These are phyloP conservation scores for Zygoascus biomembranicola DNA, from an alignment of 805 yeast genomes.

Conservation along the genomic window DNA sequence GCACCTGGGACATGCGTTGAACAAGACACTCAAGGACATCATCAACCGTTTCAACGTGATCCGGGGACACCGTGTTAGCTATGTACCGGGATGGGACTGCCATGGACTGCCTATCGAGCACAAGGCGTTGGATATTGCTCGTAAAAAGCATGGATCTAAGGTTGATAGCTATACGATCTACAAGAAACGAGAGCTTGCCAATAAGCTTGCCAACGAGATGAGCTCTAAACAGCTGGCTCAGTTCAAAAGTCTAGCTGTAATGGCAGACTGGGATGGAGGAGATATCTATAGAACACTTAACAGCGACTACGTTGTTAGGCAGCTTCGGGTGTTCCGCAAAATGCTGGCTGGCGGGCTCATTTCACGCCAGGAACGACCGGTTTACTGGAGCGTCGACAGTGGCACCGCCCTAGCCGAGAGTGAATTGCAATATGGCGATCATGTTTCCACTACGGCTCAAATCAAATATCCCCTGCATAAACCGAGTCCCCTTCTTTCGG, in stretches of 20 bases:
- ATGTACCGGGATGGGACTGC: conserved; percentile 97
- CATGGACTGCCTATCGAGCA: conserved; percentile 96
- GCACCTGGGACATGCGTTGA: conserved; percentile 87
- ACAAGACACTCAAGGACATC: conserved; percentile 83
- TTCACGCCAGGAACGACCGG: conserved; percentile 85
- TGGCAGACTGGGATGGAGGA: conserved; percentile 72
- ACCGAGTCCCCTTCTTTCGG: neutral
- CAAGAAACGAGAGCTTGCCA: conserved; percentile 61
- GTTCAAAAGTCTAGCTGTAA: conserved; percentile 64
- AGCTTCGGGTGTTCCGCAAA: conserved; percentile 58
- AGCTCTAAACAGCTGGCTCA: conserved; percentile 53
- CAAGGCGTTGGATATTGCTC: conserved; percentile 54
- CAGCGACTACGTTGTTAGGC: conserved; percentile 63
- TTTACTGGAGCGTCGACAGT: conserved; percentile 95
- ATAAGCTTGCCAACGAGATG: conserved; percentile 59
- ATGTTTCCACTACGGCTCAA: conserved; percentile 58
- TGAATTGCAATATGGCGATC: conserved; percentile 82
- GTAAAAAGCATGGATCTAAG: conserved; percentile 27
- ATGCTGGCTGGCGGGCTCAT: conserved; percentile 61
- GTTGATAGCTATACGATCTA: conserved; percentile 28
- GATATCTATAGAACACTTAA: conserved; percentile 58
- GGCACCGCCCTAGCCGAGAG: conserved; percentile 94
- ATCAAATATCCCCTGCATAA: conserved; percentile 53
- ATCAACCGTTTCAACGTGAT: conserved; percentile 63
- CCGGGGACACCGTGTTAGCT: conserved; percentile 54